Evolutionary conservation across 139 green algal genomes (phyloP).

Genomic region (Chlorella sorokiniana): DNA sequence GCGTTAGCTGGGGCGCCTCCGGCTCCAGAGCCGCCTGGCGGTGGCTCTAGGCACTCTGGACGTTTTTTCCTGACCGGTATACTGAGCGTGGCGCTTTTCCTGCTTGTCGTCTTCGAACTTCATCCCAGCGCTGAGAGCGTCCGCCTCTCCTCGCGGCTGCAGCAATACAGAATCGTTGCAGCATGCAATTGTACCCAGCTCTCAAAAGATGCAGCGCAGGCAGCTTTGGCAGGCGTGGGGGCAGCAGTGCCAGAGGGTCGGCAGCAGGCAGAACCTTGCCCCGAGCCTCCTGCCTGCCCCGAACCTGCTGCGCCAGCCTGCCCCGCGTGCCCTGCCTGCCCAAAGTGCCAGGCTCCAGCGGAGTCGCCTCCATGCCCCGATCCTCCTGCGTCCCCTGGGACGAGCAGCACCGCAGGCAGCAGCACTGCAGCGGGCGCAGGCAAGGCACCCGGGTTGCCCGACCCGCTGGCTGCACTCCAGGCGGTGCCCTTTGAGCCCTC

Average conservation of each 20-base stretch:
- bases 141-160: not conserved
- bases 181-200: not conserved
- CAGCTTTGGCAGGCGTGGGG: not conserved
- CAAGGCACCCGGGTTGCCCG: not conserved
- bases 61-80: too few species aligned
- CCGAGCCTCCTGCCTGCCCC: too few species aligned
- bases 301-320: not conserved
- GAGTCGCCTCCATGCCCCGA: too few species aligned
- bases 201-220: not conserved
- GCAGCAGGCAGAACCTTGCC: too few species aligned
- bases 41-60: too few species aligned
- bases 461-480: not conserved
- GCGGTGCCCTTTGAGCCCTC: not conserved
- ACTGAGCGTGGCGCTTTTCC: constrained; percentile 3
- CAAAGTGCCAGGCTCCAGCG: not conserved
- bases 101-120: not conserved
- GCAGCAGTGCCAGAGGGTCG: too few species aligned
- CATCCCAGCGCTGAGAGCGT: not conserved
- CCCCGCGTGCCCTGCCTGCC: not conserved
- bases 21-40: too few species aligned
- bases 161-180: not conserved
- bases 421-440: not conserved
- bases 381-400: too few species aligned
- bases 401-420: not conserved
- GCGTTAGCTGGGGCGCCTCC: too few species aligned